These are phyloP conservation scores for Schwanniomyces vanrijiae DNA, from an alignment of 805 yeast genomes.

Conservation along the genomic window DNA sequence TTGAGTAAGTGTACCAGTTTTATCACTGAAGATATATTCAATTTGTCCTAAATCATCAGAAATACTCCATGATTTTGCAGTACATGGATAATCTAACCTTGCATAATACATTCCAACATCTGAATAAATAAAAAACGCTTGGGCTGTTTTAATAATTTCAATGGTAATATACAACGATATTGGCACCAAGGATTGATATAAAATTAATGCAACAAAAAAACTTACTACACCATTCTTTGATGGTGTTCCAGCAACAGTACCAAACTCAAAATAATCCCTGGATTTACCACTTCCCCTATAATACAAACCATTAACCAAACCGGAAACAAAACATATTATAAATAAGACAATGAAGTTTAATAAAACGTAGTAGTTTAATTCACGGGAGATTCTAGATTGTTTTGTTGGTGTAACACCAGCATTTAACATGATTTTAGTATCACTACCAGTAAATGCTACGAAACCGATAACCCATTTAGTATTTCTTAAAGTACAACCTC, in stretches of 20 bases:
- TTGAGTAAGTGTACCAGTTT: slow-evolving; percentile 82
- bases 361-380: slow-evolving; percentile 67
- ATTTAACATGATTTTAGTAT: slow-evolving; percentile 79
- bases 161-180: slow-evolving; percentile 79
- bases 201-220: slow-evolving; percentile 73
- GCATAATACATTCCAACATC: slow-evolving; percentile 73
- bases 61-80: slow-evolving; percentile 82
- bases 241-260: slow-evolving; percentile 65
- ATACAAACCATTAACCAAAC: slow-evolving; percentile 67
- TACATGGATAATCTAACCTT: slow-evolving; percentile 73
- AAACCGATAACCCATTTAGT: slow-evolving; percentile 83
- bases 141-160: slow-evolving; percentile 80
- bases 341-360: slow-evolving; percentile 67
- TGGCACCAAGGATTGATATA: slow-evolving; percentile 80
- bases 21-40: slow-evolving; percentile 81
- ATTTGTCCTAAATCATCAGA: slow-evolving; percentile 86
- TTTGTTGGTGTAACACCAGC: slow-evolving; percentile 80
- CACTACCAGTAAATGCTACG: slow-evolving; percentile 75
- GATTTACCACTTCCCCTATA: slow-evolving; percentile 50
- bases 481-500: slow-evolving; percentile 79
- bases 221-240: slow-evolving; percentile 68
- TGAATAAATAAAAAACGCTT: slow-evolving; percentile 76
- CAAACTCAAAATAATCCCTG: slow-evolving; percentile 66
- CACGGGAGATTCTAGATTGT: slow-evolving; percentile 69
- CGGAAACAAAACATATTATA: slow-evolving; percentile 66